Percentiles rank a stretch among this genome's conserved stretches.
phyloP scores from a whole-genome alignment of 805 yeast genomes.

The Babjeviella inositovora region DNA sequence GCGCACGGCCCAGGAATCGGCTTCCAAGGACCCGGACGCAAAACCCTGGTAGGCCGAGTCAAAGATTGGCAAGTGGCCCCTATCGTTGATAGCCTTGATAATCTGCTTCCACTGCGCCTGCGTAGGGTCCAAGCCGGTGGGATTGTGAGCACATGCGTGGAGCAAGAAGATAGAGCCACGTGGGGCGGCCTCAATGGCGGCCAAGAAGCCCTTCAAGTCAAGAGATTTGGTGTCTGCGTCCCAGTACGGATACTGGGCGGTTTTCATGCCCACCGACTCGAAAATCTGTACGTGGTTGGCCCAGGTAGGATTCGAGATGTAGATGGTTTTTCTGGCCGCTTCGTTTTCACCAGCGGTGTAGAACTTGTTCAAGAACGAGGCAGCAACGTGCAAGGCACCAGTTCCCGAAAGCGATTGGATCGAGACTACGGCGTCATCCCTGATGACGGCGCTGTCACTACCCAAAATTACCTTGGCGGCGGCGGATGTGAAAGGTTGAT shows the following conservation, averaged over 20 bases:
- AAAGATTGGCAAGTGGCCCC: conserved; percentile 66
- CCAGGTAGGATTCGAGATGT: conserved; percentile 91
- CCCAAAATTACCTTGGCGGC: conserved; percentile 69
- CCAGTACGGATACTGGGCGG: conserved; percentile 77
- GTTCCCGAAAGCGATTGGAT: conserved; percentile 78
- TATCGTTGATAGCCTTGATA: conserved; percentile 38
- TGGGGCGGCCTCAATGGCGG: conserved; percentile 49
- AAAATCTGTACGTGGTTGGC: conserved; percentile 87
- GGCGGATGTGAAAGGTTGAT: conserved; percentile 44
- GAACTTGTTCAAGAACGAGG: conserved; percentile 42
- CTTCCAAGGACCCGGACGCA: conserved; percentile 73
- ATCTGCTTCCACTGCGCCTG: conserved; percentile 67
- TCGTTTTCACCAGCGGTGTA: conserved; percentile 12
- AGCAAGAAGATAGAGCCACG: conserved; percentile 66
- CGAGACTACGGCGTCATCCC: conserved; percentile 34
- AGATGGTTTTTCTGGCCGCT: conserved; percentile 28
- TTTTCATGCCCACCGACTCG: conserved; percentile 47
- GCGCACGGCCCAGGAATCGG: conserved; percentile 76
- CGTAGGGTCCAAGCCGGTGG: conserved; percentile 92
- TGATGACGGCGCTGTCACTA: conserved; percentile 31
- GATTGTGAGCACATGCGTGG: conserved; percentile 97
- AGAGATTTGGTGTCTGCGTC: conserved; percentile 52
- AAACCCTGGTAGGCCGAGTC: conserved; percentile 97
- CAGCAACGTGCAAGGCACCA: conserved; percentile 84
- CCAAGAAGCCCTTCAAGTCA: conserved; percentile 53